Evolutionary conservation across 2,329 filamentous ascomycete species (phyloP).

Genomic region (Akanthomyces muscarius): DNA sequence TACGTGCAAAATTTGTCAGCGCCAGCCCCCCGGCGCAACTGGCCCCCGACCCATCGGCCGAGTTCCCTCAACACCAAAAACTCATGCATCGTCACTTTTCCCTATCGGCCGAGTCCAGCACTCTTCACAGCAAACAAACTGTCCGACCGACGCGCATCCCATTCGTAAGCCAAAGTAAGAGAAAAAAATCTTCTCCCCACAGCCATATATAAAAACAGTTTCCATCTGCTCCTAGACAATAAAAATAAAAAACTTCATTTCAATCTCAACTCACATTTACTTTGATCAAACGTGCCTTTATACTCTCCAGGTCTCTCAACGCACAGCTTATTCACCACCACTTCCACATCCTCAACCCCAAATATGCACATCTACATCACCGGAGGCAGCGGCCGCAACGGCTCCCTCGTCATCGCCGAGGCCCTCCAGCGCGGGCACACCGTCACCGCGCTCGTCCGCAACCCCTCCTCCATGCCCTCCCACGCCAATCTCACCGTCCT

Average conservation of each 20-base stretch:
- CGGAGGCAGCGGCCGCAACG: slow-evolving; percentile 45
- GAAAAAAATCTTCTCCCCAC: neutral
- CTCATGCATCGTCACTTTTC: neutral
- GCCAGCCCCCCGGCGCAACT: neutral
- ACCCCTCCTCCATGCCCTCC: slow-evolving; percentile 29
- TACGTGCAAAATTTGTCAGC: neutral
- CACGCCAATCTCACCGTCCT: slow-evolving; percentile 35
- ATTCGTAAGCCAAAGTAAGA: slow-evolving; percentile 6
- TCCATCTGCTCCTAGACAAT: neutral
- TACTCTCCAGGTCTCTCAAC: no score
- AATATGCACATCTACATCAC: slow-evolving; percentile 44
- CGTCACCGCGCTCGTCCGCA: slow-evolving; percentile 44
- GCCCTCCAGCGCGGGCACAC: slow-evolving; percentile 38
- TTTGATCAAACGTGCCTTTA: no score
- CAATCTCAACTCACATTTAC: neutral
- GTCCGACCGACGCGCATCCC: neutral
- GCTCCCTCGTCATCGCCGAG: slow-evolving; percentile 38
- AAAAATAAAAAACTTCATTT: neutral
- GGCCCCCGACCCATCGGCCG: neutral
- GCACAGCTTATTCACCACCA: neutral
- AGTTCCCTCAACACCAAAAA: slow-evolving; percentile 7
- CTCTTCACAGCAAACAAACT: neutral
- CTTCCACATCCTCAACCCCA: neutral
- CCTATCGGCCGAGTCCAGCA: slow-evolving; percentile 12
- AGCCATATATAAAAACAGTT: neutral